Conservation (phyloP, 2,329 filamentous ascomycete species). For the Colletotrichum abscissum region DNA sequence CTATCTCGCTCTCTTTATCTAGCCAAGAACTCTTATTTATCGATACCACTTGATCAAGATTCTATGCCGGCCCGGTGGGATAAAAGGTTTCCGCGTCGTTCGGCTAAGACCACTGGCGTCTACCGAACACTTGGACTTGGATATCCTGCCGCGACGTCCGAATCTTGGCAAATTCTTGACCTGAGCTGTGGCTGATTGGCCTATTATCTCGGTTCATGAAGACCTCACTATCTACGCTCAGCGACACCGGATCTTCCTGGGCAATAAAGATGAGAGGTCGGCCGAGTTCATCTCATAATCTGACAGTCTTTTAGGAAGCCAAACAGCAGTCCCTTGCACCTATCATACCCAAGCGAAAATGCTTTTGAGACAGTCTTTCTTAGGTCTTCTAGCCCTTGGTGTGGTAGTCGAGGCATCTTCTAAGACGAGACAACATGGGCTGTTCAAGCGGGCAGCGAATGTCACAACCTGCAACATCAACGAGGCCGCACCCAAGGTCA, state of each 20-base stretch:
- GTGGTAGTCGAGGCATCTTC: background rate
- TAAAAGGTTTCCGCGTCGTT: background rate
- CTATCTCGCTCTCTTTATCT: background rate
- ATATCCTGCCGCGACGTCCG: background rate
- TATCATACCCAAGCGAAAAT: background rate
- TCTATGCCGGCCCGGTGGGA: background rate
- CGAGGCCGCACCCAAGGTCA: conserved; percentile 35
- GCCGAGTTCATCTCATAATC: background rate
- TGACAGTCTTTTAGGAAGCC: no score
- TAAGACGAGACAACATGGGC: background rate
- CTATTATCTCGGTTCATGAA: background rate
- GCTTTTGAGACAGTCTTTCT: background rate
- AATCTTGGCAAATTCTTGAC: background rate
- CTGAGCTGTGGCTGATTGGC: background rate
- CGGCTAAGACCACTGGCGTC: background rate
- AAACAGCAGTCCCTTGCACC: no score
- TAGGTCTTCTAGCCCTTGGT: background rate
- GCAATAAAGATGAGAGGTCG: background rate
- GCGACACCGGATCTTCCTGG: background rate
- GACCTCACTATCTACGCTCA: background rate
- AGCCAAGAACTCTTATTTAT: background rate
- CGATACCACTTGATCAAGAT: background rate
- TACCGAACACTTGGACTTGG: background rate
- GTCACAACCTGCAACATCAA: conserved; percentile 29
- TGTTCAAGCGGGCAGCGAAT: conserved; percentile 3